Evolutionary conservation across 2,329 filamentous ascomycete genomes (phyloP), one percentile per base, ranked within the genome.

Genomic region (Monosporascus ibericus): DNA sequence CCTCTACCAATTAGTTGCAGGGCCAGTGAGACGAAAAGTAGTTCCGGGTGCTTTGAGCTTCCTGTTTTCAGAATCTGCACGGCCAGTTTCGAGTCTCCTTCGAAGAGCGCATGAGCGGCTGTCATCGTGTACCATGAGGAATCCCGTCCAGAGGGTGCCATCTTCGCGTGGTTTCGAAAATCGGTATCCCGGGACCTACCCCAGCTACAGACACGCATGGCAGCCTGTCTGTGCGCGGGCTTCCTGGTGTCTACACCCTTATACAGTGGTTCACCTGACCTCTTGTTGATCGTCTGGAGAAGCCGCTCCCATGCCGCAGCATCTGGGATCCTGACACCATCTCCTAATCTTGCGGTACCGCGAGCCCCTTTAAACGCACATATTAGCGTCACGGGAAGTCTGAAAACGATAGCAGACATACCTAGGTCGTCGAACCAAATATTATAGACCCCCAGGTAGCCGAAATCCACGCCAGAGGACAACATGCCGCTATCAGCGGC

Each of bases 131-230:
- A 75, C 57, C 74, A 74, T 2, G 76, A 75, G 1, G 78, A 81
- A n/a, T 74, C 75, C 57, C 75, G 75, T 53, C 76, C 76, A 1
- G 74, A 70, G 27, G 68, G 69, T 8, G 72, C 71, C 30, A 68
- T 64, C 69, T 76, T 73, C 17, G 70, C 62, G 22, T 73, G 75
- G 44, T 75, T 70, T 14, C 70, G 68, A 42, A 76, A 72, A 44
- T 76, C 62, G 3, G 67, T 51, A 60, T 75, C 70, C 59, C 77
- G 63, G 53, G 80, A 73, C 69, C 84, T 76, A 22, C 87, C 83
- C 83, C 87, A 90, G 47, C 82, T 79, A 63, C 87, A 92, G 20
- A 92, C 82, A 37, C 86, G 82, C 5, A 94, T 78, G 55, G 87
- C 90, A 5, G 92, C 74, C 63, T 89, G 85, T 46, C 90, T 78